Evolutionary conservation across 2,329 filamentous ascomycete genomes (phyloP).

Genomic region (Cladosporium sphaerospermum): DNA sequence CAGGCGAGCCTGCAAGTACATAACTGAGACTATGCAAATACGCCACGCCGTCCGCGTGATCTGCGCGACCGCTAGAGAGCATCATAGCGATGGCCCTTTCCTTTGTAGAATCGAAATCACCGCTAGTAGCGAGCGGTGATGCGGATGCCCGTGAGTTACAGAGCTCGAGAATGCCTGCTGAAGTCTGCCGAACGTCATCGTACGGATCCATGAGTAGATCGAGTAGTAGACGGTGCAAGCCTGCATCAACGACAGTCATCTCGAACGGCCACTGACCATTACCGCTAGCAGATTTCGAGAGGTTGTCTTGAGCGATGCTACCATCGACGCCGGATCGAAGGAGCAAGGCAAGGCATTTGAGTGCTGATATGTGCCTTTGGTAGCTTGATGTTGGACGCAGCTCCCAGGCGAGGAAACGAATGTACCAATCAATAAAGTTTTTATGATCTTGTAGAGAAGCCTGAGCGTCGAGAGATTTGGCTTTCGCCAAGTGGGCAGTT

Average conservation of each 20-base stretch:
- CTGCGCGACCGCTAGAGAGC: slow-evolving; percentile 69
- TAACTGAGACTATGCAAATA: slow-evolving; percentile 67
- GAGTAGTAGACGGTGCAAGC: slow-evolving; percentile 57
- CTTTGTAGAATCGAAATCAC: background rate
- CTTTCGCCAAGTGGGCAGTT: slow-evolving; percentile 46
- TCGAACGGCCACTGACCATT: slow-evolving; percentile 46
- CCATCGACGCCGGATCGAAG: slow-evolving; percentile 62
- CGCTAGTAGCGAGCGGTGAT: too few species aligned
- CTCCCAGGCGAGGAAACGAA: slow-evolving; percentile 65
- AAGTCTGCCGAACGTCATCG: slow-evolving; percentile 70
- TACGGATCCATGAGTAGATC: slow-evolving; percentile 85
- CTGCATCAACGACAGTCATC: slow-evolving; percentile 37
- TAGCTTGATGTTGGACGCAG: slow-evolving; percentile 79
- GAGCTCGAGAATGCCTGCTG: slow-evolving; percentile 33
- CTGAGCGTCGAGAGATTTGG: background rate
- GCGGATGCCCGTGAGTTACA: background rate
- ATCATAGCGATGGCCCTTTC: slow-evolving; percentile 49
- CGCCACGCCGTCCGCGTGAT: slow-evolving; percentile 87
- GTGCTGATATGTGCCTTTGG: slow-evolving; percentile 75
- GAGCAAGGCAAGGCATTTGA: slow-evolving; percentile 65
- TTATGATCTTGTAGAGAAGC: slow-evolving; percentile 6
- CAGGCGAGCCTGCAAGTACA: slow-evolving; percentile 26
- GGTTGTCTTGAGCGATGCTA: slow-evolving; percentile 31
- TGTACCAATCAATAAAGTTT: slow-evolving; percentile 67
- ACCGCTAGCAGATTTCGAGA: slow-evolving; percentile 45